Evolutionary conservation across 208 protist species (phyloP).

Genomic region (Crithidia brevicula): DNA sequence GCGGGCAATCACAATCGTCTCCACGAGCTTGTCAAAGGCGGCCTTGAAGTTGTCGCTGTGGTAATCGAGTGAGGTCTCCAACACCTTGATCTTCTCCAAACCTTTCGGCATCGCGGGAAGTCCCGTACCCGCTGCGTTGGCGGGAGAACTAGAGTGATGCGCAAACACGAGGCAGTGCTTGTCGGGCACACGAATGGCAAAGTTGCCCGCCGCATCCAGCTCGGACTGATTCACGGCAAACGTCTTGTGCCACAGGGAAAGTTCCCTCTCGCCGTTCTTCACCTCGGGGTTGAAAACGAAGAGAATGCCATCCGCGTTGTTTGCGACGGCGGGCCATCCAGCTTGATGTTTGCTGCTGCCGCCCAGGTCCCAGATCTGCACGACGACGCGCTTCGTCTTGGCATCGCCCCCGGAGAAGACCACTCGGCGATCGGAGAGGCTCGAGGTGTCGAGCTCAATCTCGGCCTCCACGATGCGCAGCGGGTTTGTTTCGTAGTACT

Average conservation of each 20-base stretch:
- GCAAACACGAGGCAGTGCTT: slow-evolving; percentile 78
- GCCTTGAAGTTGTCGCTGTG: slow-evolving; percentile 91
- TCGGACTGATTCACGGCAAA: slow-evolving; percentile 79
- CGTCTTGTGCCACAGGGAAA: slow-evolving; percentile 91
- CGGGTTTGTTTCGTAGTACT: slow-evolving; percentile 87
- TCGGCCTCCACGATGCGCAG: slow-evolving; percentile 93
- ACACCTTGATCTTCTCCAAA: slow-evolving; percentile 69
- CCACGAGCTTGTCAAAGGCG: slow-evolving; percentile 86
- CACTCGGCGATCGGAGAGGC: slow-evolving; percentile 51
- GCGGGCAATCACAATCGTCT: slow-evolving; percentile 63
- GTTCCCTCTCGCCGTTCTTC: slow-evolving; percentile 75
- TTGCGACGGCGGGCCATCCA: slow-evolving; percentile 85
- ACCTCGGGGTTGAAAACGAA: slow-evolving; percentile 89
- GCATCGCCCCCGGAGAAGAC: slow-evolving; percentile 63
- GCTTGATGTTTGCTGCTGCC: slow-evolving; percentile 86
- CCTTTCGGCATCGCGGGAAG: slow-evolving; percentile 73
- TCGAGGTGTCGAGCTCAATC: slow-evolving; percentile 65
- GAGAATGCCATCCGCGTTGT: slow-evolving; percentile 81
- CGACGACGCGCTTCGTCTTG: slow-evolving; percentile 50
- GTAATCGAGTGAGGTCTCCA: slow-evolving; percentile 90
- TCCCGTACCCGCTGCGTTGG: slow-evolving; percentile 25
- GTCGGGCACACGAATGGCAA: slow-evolving; percentile 54
- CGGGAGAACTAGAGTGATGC: slow-evolving; percentile 71
- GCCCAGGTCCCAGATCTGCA: slow-evolving; percentile 90
- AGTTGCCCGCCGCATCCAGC: slow-evolving; percentile 75